Base-by-base conservation (phyloP, 768 basidiomycete species). In the Rhodotorula taiwanensis region DNA sequence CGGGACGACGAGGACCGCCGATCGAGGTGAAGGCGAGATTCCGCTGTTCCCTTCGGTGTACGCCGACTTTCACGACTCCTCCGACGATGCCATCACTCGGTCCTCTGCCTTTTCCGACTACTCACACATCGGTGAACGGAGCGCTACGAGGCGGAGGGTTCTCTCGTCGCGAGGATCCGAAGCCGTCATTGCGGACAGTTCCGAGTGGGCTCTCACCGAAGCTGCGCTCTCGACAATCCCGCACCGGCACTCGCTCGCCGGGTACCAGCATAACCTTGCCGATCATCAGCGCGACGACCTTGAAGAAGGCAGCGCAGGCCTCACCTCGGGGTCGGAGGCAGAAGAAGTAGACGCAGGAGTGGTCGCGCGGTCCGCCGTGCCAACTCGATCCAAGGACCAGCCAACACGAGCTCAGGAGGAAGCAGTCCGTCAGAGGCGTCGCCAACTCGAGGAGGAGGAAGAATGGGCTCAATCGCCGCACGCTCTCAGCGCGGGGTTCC, bases 161-260 rank as follows among this genome's bases (percentile, higher is more conserved):
- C 47, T 25, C 30, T 23, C 27, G 21, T 16, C 18, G 47, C 28
- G 15, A 18, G 16, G 50, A 34, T 21, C 31, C 8, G 50, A 9
- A n/a, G n/a, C n/a, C n/a, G n/a, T n/a, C n/a, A n/a, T n/a, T n/a
- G n/a, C n/a, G n/a, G 36, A 39, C 36, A 10, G 10, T 39, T 39
- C 36, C 36, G 36, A 39, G 36, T 52, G 51, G 51, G 23, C 51
- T 8, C 51, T 52, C 13, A 52, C 51, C n/a, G 51, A 36, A 23
- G 51, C 21, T n/a, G 51, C 51, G 6, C 34, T 52, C n/a, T 52
- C 51, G 34, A 36, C 51, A 15, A 23, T 52, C 5, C 51, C 51
- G 34, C 4, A 21, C 28, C 8, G 9, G 33, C 50, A 11, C 20
- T 20, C 23, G 9, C 50, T 28, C 31, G 15, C 4, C 2, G 18